Conservation (phyloP, 2,329 filamentous ascomycete genomes). For the Blastomyces percursus region DNA sequence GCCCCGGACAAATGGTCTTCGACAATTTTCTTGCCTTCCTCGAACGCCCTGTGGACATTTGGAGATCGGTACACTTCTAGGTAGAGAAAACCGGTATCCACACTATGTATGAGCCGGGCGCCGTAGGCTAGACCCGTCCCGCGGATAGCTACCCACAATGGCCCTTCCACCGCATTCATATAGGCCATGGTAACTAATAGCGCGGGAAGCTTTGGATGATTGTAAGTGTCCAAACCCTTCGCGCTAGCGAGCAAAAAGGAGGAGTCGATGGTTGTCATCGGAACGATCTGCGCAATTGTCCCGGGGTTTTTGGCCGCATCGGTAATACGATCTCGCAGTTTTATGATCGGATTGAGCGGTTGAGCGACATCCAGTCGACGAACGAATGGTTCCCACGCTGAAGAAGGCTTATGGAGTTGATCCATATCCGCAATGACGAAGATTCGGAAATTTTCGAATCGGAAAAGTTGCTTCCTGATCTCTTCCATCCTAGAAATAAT, state of each 20-base stretch:
- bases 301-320: slow-evolving; percentile 65
- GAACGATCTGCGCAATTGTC: slow-evolving; percentile 64
- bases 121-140: slow-evolving; percentile 92
- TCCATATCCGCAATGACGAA: slow-evolving; percentile 72
- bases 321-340: slow-evolving; percentile 60
- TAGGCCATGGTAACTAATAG: slow-evolving; percentile 83
- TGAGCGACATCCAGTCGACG: slow-evolving; percentile 42
- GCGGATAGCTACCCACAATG: slow-evolving; percentile 85
- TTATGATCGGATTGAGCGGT: slow-evolving; percentile 58
- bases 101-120: slow-evolving; percentile 62
- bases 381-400: slow-evolving; percentile 61
- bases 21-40: slow-evolving; percentile 63
- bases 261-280: slow-evolving; percentile 85
- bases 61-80: slow-evolving; percentile 86
- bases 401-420: slow-evolving; percentile 63
- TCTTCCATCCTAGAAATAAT: slow-evolving; percentile 69
- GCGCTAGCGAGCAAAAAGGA: slow-evolving; percentile 73
- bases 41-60: slow-evolving; percentile 76
- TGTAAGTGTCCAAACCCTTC: slow-evolving; percentile 61
- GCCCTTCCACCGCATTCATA: slow-evolving; percentile 85
- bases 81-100: slow-evolving; percentile 68
- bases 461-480: slow-evolving; percentile 64
- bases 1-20: slow-evolving; percentile 61
- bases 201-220: slow-evolving; percentile 67
- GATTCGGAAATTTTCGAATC: slow-evolving; percentile 73